Percentiles rank a stretch among this genome's conserved stretches.
Evolutionary conservation across 192 early-diverging fungal genomes (phyloP).

Genomic region (Coemansia sp.): DNA sequence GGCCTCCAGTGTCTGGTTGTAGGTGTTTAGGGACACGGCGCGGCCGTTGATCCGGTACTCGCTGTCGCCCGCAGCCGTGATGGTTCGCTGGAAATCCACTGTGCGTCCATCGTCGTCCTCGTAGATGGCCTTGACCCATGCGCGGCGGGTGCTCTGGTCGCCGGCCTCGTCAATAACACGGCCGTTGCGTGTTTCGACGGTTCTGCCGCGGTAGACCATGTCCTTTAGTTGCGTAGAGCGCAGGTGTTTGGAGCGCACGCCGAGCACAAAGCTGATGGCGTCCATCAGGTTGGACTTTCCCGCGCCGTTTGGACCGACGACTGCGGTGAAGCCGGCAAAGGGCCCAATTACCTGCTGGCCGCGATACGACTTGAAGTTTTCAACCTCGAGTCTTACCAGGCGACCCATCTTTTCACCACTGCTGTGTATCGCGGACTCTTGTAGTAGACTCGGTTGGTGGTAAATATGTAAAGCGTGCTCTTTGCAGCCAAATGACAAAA

Average conservation of each 20-base stretch:
- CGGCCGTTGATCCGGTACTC: constrained; percentile 88
- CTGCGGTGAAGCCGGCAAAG: constrained; percentile 89
- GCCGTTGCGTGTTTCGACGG: constrained; percentile 44
- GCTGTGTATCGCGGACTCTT: background rate
- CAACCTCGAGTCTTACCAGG: constrained; percentile 84
- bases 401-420: constrained; percentile 56
- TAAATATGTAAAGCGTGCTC: too few relatives aligned
- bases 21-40: constrained; percentile 66
- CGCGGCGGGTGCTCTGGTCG: constrained; percentile 49
- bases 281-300: constrained; percentile 99
- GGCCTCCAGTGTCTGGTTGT: constrained; percentile 71
- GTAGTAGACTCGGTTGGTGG: background rate
- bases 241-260: constrained; percentile 87
- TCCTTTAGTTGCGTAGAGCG: constrained; percentile 87
- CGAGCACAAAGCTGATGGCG: constrained; percentile 97
- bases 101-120: constrained; percentile 60
- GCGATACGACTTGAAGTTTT: constrained; percentile 99
- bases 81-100: constrained; percentile 69
- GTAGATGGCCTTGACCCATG: constrained; percentile 84
- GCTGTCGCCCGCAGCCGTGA: constrained; percentile 63
- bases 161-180: constrained; percentile 49
- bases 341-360: constrained; percentile 92
- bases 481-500: background rate
- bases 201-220: constrained; percentile 79
- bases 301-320: constrained; percentile 97